Conservation (phyloP, 257 asterid genomes). For the Primulina huaijiensis region DNA sequence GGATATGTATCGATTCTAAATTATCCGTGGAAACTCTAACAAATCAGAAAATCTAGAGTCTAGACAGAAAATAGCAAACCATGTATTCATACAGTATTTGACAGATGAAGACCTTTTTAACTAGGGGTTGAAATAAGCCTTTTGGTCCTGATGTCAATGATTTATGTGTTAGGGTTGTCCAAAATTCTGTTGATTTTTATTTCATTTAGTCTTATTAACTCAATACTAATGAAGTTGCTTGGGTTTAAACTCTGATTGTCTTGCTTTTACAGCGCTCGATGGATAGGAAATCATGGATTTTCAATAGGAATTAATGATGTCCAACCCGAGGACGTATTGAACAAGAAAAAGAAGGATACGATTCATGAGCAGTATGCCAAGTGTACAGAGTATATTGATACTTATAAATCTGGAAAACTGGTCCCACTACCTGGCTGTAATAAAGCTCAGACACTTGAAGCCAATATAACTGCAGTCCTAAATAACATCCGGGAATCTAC, state of each 20-base stretch:
- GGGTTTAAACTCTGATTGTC: slow-evolving; percentile 16
- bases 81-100: slow-evolving; percentile 7
- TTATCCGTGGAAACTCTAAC: not conserved
- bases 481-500: slow-evolving; percentile 70
- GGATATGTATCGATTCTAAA: not conserved
- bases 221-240: slow-evolving; percentile 12
- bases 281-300: slow-evolving; percentile 99
- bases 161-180: slow-evolving; percentile 4
- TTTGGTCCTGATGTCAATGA: slow-evolving; percentile 4
- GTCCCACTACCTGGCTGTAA: slow-evolving; percentile 82
- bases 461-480: slow-evolving; percentile 59
- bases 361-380: slow-evolving; percentile 52
- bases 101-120: slow-evolving; percentile 9
- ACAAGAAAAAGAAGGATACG: slow-evolving; percentile 52
- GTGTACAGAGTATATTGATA: slow-evolving; percentile 54
- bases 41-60: slow-evolving; percentile 3
- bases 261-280: slow-evolving; percentile 72
- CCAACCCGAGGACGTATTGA: slow-evolving; percentile 61
- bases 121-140: not conserved
- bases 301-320: slow-evolving; percentile 97
- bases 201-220: slow-evolving; percentile 13
- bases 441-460: slow-evolving; percentile 86
- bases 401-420: slow-evolving; percentile 67
- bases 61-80: slow-evolving; percentile 1
- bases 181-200: slow-evolving; percentile 1